These are phyloP conservation scores for Thozetella sp. DNA, from an alignment of 495 filamentous ascomycete species.

Conservation along the genomic window DNA sequence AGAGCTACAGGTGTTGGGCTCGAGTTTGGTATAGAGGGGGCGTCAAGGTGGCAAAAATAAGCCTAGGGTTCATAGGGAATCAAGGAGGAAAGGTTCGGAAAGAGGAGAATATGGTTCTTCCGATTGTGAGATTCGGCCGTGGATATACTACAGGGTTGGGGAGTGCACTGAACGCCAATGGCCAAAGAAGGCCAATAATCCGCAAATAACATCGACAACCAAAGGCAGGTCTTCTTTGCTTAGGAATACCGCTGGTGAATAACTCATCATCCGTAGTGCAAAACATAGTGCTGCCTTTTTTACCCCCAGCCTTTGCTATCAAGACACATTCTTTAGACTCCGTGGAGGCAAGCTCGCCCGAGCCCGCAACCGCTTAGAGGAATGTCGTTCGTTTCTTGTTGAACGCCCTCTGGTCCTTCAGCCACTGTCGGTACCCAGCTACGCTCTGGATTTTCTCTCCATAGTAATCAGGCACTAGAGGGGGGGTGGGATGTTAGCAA, in stretches of 20 bases:
- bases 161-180: constrained; percentile 31
- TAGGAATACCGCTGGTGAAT: not conserved
- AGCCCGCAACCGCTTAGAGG: constrained; percentile 20
- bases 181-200: not conserved
- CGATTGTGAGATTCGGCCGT: not conserved
- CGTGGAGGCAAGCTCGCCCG: not conserved
- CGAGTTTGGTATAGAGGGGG: no score
- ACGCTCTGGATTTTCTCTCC: constrained; percentile 97
- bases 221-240: not conserved
- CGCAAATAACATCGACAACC: not conserved
- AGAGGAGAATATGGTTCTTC: constrained; percentile 3
- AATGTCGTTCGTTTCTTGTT: constrained; percentile 83
- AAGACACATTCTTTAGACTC: constrained; percentile 1
- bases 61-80: not conserved
- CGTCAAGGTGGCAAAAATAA: not conserved
- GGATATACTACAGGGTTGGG: constrained; percentile 27
- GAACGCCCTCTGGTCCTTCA: constrained; percentile 97
- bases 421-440: constrained; percentile 86
- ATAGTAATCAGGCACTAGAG: constrained; percentile 65
- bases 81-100: not conserved
- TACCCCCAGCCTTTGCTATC: constrained; percentile 1
- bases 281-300: not conserved
- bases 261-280: not conserved
- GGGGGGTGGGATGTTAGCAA: constrained; percentile 6
- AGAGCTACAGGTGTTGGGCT: not conserved